Conservation (phyloP, 495 filamentous ascomycete species). For the Tuber microsphaerosporum region DNA sequence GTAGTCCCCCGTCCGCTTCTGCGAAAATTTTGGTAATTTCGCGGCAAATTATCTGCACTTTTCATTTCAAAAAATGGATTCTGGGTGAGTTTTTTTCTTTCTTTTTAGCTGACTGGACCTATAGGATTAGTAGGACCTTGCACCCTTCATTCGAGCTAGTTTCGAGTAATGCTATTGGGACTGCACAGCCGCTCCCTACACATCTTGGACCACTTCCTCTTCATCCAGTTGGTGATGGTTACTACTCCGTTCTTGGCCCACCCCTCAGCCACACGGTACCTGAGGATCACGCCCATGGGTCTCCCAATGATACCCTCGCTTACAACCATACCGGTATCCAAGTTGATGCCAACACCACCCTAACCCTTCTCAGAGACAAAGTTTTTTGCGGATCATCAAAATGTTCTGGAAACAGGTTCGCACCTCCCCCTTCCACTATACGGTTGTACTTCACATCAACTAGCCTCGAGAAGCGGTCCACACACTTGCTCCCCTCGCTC, state of each 20-base stretch:
- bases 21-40: not conserved
- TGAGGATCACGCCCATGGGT: not conserved
- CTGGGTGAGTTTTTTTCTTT: not conserved
- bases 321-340: not conserved
- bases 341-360: not conserved
- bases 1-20: not conserved
- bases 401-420: too few relatives aligned
- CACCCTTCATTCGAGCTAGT: not conserved
- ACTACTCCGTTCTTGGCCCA: not conserved
- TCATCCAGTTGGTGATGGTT: not conserved
- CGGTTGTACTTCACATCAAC: too few relatives aligned
- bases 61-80: not conserved
- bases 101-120: not conserved
- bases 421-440: too few relatives aligned
- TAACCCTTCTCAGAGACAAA: not conserved
- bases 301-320: not conserved
- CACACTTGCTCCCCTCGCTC: too few relatives aligned
- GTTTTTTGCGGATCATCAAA: not conserved
- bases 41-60: not conserved
- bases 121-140: too few relatives aligned
- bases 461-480: too few relatives aligned
- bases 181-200: not conserved
- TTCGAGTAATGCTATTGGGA: accelerated
- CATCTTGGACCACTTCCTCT: not conserved
- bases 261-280: not conserved